A percentile compares a stretch with the other conserved stretches of the same genome.
Conservation (phyloP, 805 yeast genomes). For the Kodamaea jinghongensis region DNA sequence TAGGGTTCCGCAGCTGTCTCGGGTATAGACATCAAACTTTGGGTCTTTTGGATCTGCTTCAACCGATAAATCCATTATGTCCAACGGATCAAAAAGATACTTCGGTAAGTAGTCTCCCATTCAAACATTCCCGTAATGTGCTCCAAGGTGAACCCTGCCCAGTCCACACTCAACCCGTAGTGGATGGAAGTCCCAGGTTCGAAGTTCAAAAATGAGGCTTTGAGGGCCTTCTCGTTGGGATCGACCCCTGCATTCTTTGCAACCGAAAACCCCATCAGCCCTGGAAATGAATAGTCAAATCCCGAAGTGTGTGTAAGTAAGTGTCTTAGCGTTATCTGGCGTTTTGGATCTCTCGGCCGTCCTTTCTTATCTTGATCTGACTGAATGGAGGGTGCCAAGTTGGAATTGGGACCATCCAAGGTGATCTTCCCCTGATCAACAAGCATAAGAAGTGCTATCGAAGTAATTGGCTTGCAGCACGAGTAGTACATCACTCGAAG, state of each 20-base stretch:
- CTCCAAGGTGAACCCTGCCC: conserved; percentile 37
- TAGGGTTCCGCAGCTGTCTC: background rate
- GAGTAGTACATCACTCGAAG: conserved; percentile 22
- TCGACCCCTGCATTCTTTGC: background rate
- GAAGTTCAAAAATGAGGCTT: conserved; percentile 3
- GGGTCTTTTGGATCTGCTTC: background rate
- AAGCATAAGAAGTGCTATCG: conserved; percentile 31
- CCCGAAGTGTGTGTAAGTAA: conserved; percentile 30
- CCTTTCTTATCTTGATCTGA: conserved; percentile 19
- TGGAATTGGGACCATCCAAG: conserved; percentile 32
- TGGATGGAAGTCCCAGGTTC: conserved; percentile 40
- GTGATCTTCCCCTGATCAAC: conserved; percentile 29
- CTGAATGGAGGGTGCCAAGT: conserved; percentile 30
- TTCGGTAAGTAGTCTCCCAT: conserved; percentile 32
- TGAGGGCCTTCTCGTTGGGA: background rate
- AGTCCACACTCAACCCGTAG: conserved; percentile 38
- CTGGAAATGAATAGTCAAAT: conserved; percentile 17
- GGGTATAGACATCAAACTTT: background rate
- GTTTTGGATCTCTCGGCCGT: conserved; percentile 27
- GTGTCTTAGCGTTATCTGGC: conserved; percentile 25
- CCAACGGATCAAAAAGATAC: conserved; percentile 31
- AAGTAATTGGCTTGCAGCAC: conserved; percentile 34
- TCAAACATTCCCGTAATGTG: conserved; percentile 28
- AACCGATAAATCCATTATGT: background rate
- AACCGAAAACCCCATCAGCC: background rate